A percentile compares a stretch with the other conserved stretches of the same genome.
These are phyloP conservation scores for Ormosia emarginata DNA, from an alignment of 306 rosid species.

Conservation along the genomic window DNA sequence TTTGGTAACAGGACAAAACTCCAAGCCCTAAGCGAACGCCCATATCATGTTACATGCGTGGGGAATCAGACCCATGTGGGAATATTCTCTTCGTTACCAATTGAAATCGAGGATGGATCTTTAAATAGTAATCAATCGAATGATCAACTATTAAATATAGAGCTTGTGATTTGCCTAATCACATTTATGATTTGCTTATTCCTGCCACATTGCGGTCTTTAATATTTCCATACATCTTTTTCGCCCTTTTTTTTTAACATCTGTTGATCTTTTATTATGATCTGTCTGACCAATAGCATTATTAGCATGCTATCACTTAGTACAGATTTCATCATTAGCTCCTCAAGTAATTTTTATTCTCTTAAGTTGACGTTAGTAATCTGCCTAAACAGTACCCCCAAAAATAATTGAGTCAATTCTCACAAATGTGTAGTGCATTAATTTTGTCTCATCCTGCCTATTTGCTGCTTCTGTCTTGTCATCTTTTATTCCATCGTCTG, in stretches of 20 bases:
- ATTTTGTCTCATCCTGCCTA: conserved; percentile 1
- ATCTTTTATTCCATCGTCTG: background rate
- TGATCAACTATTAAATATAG: background rate
- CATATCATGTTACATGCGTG: background rate
- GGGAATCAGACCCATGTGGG: background rate
- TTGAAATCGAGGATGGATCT: background rate
- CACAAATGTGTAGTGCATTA: background rate
- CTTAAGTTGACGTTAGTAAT: background rate
- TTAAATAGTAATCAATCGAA: background rate
- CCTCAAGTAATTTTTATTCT: background rate
- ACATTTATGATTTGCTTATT: background rate
- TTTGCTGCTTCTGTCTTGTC: background rate
- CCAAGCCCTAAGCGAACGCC: background rate
- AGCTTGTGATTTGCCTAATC: background rate
- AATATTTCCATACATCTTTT: background rate
- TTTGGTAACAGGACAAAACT: background rate
- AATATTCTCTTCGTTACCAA: conserved; percentile 16
- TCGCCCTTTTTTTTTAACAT: background rate
- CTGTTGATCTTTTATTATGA: too few relatives aligned
- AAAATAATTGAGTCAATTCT: background rate
- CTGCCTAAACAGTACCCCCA: background rate
- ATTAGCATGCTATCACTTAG: background rate
- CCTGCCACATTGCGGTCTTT: background rate
- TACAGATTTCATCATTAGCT: background rate
- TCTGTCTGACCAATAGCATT: too few relatives aligned